Evolutionary conservation across 805 yeast genomes (phyloP), one percentile per base, ranked within the genome.

Genomic region (Candida maesae): DNA sequence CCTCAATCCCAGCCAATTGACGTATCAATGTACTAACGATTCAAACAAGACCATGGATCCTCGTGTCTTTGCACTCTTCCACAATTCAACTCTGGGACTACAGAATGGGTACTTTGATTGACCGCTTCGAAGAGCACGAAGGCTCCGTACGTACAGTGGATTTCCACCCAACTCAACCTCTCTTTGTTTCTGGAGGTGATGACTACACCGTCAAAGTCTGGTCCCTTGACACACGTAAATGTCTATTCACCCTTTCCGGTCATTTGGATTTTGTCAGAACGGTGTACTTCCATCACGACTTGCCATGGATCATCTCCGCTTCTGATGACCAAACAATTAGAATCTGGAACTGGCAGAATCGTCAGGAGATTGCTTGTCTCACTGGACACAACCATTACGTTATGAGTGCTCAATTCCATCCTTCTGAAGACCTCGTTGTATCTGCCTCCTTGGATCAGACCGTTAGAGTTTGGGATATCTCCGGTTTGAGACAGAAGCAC

Each of bases 61-160:
- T 93, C 55, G 98, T 90, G 25, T 89, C 98, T 7, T 74, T 95
- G 46, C 93, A 91, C 64, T 86, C 96, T 20, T 88, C 96, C n/a
- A 89, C 96, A n/a, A 91, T 93, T 62, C 99, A 95, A 65, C 74
- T 93, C 50, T 93, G 99, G 99, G 99, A 93, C 66, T 93, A 95
- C 67, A 81, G 99, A 59, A 93, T 93, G 99, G 99, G 99, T 33
- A 89, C 97, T 3, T 69, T 93, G 61, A 81, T 93, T 60, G 98
- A 90, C 64, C 78, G 97, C 44, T 93, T 89, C 59, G 99, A 93
- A 66, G 99, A 91, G 56, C 99, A 93, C 63, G 96, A 86, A 57
- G 99, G 99, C 20, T 98, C 99, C 3, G 99, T 93, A 19, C 81
- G 99, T 66, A 81, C 90, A 45, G 86, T 93, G 31, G 91, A 81